Evolutionary conservation across 2,329 filamentous ascomycete genomes (phyloP), one percentile per base, ranked within the genome.

Genomic region (Diaporthe citri): DNA sequence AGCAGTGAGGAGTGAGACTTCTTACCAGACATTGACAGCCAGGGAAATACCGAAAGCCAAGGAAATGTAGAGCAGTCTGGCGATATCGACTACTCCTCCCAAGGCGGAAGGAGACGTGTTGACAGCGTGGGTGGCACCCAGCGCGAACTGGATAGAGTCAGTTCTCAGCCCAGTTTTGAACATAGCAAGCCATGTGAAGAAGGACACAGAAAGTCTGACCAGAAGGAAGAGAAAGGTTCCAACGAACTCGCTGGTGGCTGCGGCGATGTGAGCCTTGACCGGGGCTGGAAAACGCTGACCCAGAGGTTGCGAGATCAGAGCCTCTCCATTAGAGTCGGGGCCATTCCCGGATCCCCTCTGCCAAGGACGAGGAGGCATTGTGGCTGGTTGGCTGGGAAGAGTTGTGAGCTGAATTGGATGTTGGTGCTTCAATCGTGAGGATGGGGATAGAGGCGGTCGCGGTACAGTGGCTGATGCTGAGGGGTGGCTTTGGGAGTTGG

Each of bases 181-280:
- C 4, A 52, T 41, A 15, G 31, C 22, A 15, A 6, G 28, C 28
- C 20, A 46, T 22, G 20, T 3, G 25, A 34, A 1, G 13, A 15
- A 1, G 12, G 46, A 6, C 3, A 12, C 8, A 25, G 20, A 78
- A 72, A 86, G 81, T 64, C 75, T 46, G 41, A 76, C 75, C 51
- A 89, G 85, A 0, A 90, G 83, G 79, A 89, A 90, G 80, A 89
- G 83, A 76, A 89, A 89, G 1, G 88, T 89, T 72, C 88, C 88
- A 77, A 86, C 85, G 64, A 90, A 88, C 81, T 89, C 88, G 74
- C 86, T 87, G 31, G 88, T 76, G 46, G 85, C 80, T n/a, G 87
- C 84, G 57, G 87, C 82, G 17, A 85, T 72, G 34, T 84, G 80
- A 71, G 86, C 86, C 73, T 78, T 77, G 71, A 71, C 31, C 13